Conservation (phyloP, 73 alveolate genomes). For the Tetrahymena elliotti region DNA sequence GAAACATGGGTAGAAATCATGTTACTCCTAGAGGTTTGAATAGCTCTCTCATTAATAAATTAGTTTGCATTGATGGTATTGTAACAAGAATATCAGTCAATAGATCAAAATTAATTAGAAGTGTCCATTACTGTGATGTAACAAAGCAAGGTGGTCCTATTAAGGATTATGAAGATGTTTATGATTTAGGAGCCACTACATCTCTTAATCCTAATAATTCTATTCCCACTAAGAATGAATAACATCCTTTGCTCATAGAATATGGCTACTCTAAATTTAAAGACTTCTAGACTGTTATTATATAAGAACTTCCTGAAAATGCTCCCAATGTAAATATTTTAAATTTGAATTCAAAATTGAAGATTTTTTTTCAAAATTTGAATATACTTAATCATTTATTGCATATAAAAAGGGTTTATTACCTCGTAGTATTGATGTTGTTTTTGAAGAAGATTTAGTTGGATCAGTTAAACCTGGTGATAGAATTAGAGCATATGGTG, state of each 20-base stretch:
- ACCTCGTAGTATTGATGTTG: conserved; percentile 93
- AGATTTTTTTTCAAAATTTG: not conserved
- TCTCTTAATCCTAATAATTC: conserved; percentile 58
- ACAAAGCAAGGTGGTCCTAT: conserved; percentile 45
- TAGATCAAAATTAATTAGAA: conserved; percentile 72
- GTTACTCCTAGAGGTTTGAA: conserved; percentile 95
- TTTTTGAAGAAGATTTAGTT: conserved; percentile 88
- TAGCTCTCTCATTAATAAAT: conserved; percentile 68
- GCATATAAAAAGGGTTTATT: conserved; percentile 55
- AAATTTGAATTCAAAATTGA: not conserved
- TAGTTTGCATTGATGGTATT: conserved; percentile 90
- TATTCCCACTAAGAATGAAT: conserved; percentile 76
- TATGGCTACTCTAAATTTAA: conserved; percentile 86
- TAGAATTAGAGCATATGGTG: conserved; percentile 81
- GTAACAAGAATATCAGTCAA: conserved; percentile 91
- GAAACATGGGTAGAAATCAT: conserved; percentile 88
- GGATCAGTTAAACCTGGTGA: conserved; percentile 99
- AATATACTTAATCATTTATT: not conserved
- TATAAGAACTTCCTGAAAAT: conserved; percentile 98
- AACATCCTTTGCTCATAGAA: conserved; percentile 83
- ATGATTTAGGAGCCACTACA: conserved; percentile 26
- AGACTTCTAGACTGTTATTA: conserved; percentile 78
- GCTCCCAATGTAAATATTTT: conserved; percentile 82
- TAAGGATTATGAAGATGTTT: conserved; percentile 6
- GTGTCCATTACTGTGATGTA: conserved; percentile 86